These are phyloP conservation scores for Paecilomyces dactylethromorphus DNA, from an alignment of 2,329 filamentous ascomycete genomes.

Conservation along the genomic window DNA sequence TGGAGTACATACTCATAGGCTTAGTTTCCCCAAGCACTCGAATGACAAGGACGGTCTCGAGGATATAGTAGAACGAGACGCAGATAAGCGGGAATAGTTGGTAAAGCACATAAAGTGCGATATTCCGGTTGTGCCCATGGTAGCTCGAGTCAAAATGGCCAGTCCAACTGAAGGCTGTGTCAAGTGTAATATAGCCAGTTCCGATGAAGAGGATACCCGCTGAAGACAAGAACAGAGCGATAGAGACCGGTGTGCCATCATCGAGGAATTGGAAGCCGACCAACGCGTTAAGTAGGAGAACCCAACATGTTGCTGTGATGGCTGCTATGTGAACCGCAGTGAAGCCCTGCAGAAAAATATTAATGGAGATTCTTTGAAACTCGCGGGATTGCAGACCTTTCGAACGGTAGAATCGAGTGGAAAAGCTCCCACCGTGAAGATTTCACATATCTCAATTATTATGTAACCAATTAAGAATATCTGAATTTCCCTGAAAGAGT, in stretches of 20 bases:
- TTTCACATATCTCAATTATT: conserved; percentile 86
- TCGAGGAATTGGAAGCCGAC: conserved; percentile 92
- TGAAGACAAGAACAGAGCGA: conserved; percentile 68
- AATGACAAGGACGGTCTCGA: conserved; percentile 79
- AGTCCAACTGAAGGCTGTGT: conserved; percentile 85
- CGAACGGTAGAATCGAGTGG: conserved; percentile 65
- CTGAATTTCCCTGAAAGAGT: conserved; percentile 84
- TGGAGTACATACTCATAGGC: conserved; percentile 64
- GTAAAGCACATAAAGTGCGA: conserved; percentile 90
- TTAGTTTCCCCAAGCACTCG: conserved; percentile 78
- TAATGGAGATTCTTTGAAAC: not conserved
- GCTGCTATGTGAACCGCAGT: conserved; percentile 84
- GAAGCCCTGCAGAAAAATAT: conserved; percentile 59
- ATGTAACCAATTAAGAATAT: conserved; percentile 83
- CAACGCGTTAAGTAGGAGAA: conserved; percentile 82
- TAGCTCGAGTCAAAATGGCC: conserved; percentile 61
- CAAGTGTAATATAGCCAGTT: conserved; percentile 90
- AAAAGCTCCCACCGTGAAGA: conserved; percentile 90
- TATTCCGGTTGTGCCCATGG: conserved; percentile 57
- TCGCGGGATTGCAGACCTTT: conserved; percentile 46
- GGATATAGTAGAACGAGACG: conserved; percentile 76
- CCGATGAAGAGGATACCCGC: conserved; percentile 71
- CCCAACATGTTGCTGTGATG: conserved; percentile 82
- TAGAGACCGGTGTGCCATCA: conserved; percentile 79
- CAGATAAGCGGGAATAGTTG: conserved; percentile 84